Evolutionary conservation across 768 basidiomycete species (phyloP).

Genomic region (Aureoboletus auriporus): DNA sequence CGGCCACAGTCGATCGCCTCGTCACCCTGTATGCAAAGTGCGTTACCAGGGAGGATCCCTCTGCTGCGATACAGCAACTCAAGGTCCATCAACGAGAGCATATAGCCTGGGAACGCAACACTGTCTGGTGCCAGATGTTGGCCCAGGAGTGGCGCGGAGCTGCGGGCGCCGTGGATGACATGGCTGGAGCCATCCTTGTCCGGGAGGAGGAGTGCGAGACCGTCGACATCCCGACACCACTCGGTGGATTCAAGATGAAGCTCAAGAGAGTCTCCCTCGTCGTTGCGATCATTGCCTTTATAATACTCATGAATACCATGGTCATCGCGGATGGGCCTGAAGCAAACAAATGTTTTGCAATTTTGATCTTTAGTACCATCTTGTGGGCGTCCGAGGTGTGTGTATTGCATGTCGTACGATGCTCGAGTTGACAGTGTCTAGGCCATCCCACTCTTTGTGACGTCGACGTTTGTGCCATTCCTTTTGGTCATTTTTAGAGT

Average conservation of each 20-base stretch:
- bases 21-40: slow-evolving; percentile 80
- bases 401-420: background rate
- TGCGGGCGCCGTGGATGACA: slow-evolving; percentile 30
- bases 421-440: slow-evolving; percentile 27
- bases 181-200: slow-evolving; percentile 45
- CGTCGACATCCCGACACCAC: slow-evolving; percentile 52
- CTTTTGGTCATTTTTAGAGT: slow-evolving; percentile 84
- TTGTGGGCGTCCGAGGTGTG: slow-evolving; percentile 94
- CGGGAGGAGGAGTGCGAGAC: slow-evolving; percentile 36
- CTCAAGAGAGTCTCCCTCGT: slow-evolving; percentile 55
- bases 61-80: slow-evolving; percentile 74
- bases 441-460: slow-evolving; percentile 98
- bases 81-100: slow-evolving; percentile 86
- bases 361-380: slow-evolving; percentile 85
- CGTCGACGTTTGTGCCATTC: slow-evolving; percentile 84
- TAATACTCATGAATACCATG: slow-evolving; percentile 54
- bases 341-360: slow-evolving; percentile 87
- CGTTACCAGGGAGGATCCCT: slow-evolving; percentile 67
- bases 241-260: slow-evolving; percentile 65
- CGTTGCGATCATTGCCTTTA: slow-evolving; percentile 55
- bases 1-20: slow-evolving; percentile 53
- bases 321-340: slow-evolving; percentile 54
- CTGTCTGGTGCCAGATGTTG: slow-evolving; percentile 97
- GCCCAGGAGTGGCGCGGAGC: slow-evolving; percentile 68
- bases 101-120: slow-evolving; percentile 96